A percentile compares a stretch with the other conserved stretches of the same genome.
phyloP scores from a whole-genome alignment of 148 eudicot species.

The Diospyros kaki region DNA sequence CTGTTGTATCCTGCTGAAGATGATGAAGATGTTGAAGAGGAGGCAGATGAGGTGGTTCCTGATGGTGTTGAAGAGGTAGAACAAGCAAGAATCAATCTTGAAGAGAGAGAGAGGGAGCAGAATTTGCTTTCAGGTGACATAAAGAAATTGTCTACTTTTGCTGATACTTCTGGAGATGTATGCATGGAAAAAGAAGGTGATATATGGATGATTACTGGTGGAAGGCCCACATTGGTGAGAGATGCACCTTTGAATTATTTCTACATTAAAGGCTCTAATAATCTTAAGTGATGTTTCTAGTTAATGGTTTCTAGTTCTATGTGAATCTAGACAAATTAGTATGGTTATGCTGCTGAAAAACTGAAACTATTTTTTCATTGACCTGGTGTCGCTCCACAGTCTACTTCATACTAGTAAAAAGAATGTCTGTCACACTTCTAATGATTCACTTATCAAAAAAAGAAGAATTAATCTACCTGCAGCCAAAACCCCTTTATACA shows the following conservation, averaged over 20 bases:
- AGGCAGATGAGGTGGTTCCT: slow-evolving; percentile 98
- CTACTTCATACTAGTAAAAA: no score
- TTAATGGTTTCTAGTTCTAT: slow-evolving; percentile 5
- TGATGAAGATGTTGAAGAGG: slow-evolving; percentile 94
- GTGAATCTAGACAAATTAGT: not conserved
- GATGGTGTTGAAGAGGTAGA: slow-evolving; percentile 99
- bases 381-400: no score
- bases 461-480: no score
- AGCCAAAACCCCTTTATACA: no score
- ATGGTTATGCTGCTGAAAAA: no score
- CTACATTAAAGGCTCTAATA: not conserved
- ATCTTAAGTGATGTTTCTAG: not conserved
- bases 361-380: no score
- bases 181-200: slow-evolving; percentile 52
- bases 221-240: slow-evolving; percentile 74
- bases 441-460: no score
- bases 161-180: slow-evolving; percentile 52
- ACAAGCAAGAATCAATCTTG: slow-evolving; percentile 82
- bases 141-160: slow-evolving; percentile 49
- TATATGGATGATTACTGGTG: slow-evolving; percentile 79
- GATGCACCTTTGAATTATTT: slow-evolving; percentile 19
- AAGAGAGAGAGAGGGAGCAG: slow-evolving; percentile 69
- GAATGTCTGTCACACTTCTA: no score
- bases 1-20: slow-evolving; percentile 74
- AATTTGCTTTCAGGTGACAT: slow-evolving; percentile 79